Conservation (phyloP, 139 green algal genomes). For the Pseudopediastrum boryanum region DNA sequence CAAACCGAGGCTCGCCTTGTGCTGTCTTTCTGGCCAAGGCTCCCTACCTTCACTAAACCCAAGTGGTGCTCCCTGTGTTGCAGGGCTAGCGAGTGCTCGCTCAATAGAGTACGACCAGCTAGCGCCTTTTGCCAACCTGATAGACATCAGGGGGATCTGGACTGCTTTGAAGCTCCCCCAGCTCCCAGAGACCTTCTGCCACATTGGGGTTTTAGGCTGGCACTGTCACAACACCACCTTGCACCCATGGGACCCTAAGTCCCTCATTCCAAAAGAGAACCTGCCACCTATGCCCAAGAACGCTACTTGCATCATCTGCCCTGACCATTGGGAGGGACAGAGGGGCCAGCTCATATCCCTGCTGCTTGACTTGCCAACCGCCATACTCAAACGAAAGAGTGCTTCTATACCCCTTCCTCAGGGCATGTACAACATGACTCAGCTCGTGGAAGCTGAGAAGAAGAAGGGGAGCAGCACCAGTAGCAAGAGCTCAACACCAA, state of each 20-base stretch:
- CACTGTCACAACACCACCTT: constrained; percentile 39
- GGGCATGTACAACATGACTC: no score
- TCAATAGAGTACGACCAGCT: constrained; percentile 20
- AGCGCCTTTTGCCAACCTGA: constrained; percentile 8
- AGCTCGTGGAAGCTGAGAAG: no score
- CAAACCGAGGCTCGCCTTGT: no score
- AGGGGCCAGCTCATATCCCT: constrained; percentile 13
- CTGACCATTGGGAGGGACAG: constrained; percentile 6
- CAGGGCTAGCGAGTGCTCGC: not conserved
- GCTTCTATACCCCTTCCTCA: no score
- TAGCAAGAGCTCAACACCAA: no score
- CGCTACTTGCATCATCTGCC: constrained; percentile 34
- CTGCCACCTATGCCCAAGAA: constrained; percentile 29
- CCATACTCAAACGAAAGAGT: no score
- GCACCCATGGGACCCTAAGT: constrained; percentile 30
- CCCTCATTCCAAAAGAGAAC: constrained; percentile 20
- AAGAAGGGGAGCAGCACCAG: no score
- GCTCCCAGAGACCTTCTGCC: constrained; percentile 26
- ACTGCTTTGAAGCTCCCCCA: constrained; percentile 2
- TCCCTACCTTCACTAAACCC: no score
- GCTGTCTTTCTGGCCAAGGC: no score
- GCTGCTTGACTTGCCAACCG: constrained; percentile 23
- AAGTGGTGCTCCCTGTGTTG: no score
- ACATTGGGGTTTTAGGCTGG: constrained; percentile 32
- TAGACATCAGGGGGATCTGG: constrained; percentile 31